A percentile compares a stretch with the other conserved stretches of the same genome.
These are phyloP conservation scores for Paraleonurus japonicus DNA, from an alignment of 257 asterid genomes.

Conservation along the genomic window DNA sequence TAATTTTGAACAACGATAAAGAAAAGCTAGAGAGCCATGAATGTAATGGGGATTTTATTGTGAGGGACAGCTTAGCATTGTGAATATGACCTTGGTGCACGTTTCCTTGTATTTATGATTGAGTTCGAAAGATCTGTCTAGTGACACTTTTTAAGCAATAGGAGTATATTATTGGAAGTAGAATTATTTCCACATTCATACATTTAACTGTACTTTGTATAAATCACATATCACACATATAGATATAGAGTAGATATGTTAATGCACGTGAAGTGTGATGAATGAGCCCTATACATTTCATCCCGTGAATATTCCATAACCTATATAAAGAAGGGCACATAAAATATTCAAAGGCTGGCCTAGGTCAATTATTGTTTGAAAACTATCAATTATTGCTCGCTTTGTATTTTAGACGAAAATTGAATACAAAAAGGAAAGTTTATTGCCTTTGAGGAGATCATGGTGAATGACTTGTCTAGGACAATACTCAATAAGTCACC, in stretches of 20 bases:
- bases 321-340: too few species aligned
- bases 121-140: neutral
- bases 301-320: too few species aligned
- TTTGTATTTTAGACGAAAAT: neutral
- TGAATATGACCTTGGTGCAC: neutral
- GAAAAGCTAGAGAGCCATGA: neutral
- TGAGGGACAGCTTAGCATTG: constrained; percentile 3
- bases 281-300: too few species aligned
- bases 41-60: neutral
- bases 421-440: neutral
- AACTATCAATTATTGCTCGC: too few species aligned
- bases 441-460: neutral
- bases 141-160: neutral
- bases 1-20: neutral
- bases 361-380: too few species aligned
- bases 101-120: neutral
- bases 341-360: too few species aligned
- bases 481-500: too few species aligned
- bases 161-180: neutral
- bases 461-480: neutral
- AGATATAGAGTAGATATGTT: too few species aligned
- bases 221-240: too few species aligned
- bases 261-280: neutral
- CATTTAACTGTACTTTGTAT: too few species aligned
- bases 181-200: too few species aligned